Base-by-base conservation (phyloP, 768 basidiomycete genomes). In the Inosperma sp. region DNA sequence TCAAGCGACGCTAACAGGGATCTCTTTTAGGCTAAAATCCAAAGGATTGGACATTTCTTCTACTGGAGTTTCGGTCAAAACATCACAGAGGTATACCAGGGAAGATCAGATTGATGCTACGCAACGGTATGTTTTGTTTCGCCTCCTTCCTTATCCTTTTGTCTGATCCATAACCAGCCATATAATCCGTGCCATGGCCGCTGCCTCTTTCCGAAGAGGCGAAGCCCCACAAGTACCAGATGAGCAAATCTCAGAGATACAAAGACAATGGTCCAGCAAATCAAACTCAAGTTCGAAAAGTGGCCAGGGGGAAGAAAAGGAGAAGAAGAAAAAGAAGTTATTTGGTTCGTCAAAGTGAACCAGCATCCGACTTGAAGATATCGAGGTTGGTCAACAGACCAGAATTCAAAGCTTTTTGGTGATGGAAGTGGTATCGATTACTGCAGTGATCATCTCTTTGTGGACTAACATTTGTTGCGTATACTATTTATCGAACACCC, bases 41-140 rank as follows among this genome's bases (percentile, higher is more conserved):
- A 73, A 70, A 53, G 86, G 86, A 7, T 67, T 81, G 42, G 66
- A 79, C 25, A 65, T 88, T 39, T 81, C 83, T 1, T 64, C 72
- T n/a, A 68, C 70, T 3, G 86, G 86, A 3, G 72, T 88, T 10
- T 77, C 83, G 0, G 71, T 88, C 35, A 86, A 84, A 66, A 88
- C 84, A 1, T 63, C 72, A 17, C 77, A 73, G 52, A 73, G 75
- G 5, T 75, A 83, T 54, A 79, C 80, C 53, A 71, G 82, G 33
- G 79, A 84, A 47, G 74, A 78, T 34, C 88, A 88, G 53, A 68
- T 88, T 3, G 84, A 87, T 59, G 83, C 84, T 6, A 87, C 85
- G 13, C 86, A 87, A 60, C 70, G 86, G 86, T 58, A 10, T 14
- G 16, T 14, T 36, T 17, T 5, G 25, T 14, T 52, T n/a, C 5